Evolutionary conservation across 2,329 filamentous ascomycete species (phyloP).

Genomic region (Capronia epimyces): DNA sequence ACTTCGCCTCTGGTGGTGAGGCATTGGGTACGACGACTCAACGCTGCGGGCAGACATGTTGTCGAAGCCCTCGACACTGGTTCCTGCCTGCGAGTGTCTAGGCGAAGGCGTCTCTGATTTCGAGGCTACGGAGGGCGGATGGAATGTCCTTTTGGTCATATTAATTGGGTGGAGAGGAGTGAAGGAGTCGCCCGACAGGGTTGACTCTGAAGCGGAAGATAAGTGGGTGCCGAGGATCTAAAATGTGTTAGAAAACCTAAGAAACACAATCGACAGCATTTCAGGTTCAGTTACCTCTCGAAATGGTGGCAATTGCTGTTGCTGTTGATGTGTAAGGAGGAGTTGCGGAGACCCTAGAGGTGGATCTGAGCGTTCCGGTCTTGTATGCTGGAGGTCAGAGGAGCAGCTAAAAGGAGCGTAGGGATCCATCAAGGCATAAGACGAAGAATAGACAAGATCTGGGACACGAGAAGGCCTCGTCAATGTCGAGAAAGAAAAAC

Average conservation of each 20-base stretch:
- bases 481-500: slow-evolving; percentile 1
- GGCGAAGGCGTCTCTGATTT: slow-evolving; percentile 19
- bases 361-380: slow-evolving; percentile 8
- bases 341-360: slow-evolving; percentile 2
- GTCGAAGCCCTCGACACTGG: slow-evolving; percentile 14
- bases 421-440: slow-evolving; percentile 19
- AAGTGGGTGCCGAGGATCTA: slow-evolving; percentile 6
- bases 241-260: not conserved
- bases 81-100: slow-evolving; percentile 14
- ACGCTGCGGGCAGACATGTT: slow-evolving; percentile 20
- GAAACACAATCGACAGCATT: not conserved
- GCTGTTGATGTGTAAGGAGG: slow-evolving; percentile 7
- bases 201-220: not conserved
- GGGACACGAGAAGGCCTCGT: not conserved
- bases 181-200: not conserved
- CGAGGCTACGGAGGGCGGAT: slow-evolving; percentile 9
- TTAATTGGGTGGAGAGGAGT: not conserved
- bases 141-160: slow-evolving; percentile 16
- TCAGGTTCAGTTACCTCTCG: slow-evolving; percentile 11
- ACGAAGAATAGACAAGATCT: slow-evolving; percentile 1
- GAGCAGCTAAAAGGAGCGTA: slow-evolving; percentile 15
- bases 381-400: slow-evolving; percentile 17
- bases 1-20: slow-evolving; percentile 13
- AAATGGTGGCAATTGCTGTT: slow-evolving; percentile 20
- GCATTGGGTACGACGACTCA: slow-evolving; percentile 14